phyloP scores from a whole-genome alignment of 1,284 basidiomycete species.

The Heterobasidion annosum region DNA sequence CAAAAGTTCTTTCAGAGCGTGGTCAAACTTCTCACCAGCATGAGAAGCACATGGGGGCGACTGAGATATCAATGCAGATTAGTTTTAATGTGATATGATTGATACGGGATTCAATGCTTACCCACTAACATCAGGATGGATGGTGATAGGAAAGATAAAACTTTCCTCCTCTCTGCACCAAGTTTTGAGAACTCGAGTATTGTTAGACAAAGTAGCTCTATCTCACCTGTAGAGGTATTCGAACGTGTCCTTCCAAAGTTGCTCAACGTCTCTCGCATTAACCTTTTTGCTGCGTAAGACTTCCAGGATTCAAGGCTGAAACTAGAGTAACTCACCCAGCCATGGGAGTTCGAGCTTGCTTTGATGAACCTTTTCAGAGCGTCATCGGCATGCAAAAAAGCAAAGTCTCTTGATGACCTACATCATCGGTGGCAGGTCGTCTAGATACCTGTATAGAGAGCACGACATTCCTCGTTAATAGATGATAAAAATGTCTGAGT shows the following conservation, averaged over 20 bases:
- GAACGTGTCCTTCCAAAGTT: constrained; percentile 74
- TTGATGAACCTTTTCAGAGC: constrained; percentile 49
- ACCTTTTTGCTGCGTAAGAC: constrained; percentile 30
- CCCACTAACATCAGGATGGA: constrained; percentile 76
- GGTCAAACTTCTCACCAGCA: constrained; percentile 37
- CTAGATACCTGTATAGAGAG: constrained; percentile 37
- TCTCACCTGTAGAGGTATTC: constrained; percentile 57
- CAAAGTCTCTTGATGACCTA: constrained; percentile 15
- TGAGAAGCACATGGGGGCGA: constrained; percentile 55
- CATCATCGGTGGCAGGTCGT: constrained; percentile 70
- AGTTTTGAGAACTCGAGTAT: neutral
- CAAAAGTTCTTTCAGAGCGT: neutral
- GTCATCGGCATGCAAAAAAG: neutral
- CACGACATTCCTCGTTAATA: neutral
- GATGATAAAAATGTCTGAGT: neutral
- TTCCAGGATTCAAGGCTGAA: neutral
- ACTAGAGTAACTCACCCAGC: constrained; percentile 34
- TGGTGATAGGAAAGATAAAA: constrained; percentile 71
- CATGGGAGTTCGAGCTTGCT: constrained; percentile 54
- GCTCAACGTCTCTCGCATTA: constrained; percentile 59
- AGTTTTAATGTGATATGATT: neutral
- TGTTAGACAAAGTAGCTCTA: constrained; percentile 1
- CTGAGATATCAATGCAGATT: constrained; percentile 12
- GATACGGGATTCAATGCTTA: constrained; percentile 18
- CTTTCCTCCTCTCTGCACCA: constrained; percentile 53